A percentile compares a stretch with the other conserved stretches of the same genome.
These are phyloP conservation scores for Amphicarpaea edgeworthii DNA, from an alignment of 306 rosid species.

Conservation along the genomic window DNA sequence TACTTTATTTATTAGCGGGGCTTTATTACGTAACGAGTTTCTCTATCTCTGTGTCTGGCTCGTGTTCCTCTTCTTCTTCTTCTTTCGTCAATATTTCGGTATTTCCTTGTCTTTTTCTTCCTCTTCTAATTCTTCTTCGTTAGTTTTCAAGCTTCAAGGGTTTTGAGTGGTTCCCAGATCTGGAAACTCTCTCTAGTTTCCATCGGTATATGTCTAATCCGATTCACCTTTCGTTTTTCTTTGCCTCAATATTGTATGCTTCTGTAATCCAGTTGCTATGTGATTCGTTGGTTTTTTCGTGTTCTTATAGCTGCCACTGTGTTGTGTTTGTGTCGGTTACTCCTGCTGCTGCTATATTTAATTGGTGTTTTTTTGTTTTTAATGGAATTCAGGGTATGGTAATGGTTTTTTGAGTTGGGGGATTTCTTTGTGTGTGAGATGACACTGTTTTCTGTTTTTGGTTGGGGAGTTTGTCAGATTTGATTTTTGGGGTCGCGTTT, in stretches of 20 bases:
- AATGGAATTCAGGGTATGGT: constrained; percentile 27
- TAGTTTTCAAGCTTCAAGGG: constrained; percentile 16
- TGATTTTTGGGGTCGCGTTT: constrained; percentile 12
- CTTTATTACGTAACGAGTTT: constrained; percentile 39
- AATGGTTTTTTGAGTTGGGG: constrained; percentile 7
- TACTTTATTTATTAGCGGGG: constrained; percentile 36
- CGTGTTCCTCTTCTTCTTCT: constrained; percentile 6
- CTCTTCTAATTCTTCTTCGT: neutral
- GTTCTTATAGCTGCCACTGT: neutral
- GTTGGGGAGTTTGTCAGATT: constrained; percentile 12
- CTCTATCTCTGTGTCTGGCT: neutral
- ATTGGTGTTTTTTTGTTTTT: neutral
- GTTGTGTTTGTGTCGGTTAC: constrained; percentile 12
- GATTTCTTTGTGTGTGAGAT: neutral
- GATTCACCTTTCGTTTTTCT: constrained; percentile 11
- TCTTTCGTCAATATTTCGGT: constrained; percentile 17
- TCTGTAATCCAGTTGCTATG: constrained; percentile 15
- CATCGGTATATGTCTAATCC: neutral
- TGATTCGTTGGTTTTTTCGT: constrained; percentile 11
- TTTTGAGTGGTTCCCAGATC: constrained; percentile 43
- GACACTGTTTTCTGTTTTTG: neutral
- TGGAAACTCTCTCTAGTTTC: constrained; percentile 12
- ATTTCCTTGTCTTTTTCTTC: constrained; percentile 17
- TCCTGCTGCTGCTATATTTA: neutral
- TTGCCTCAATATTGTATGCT: neutral